phyloP scores from a whole-genome alignment of 352 stramenopile species.

The Salisapilia sapeloensis region DNA sequence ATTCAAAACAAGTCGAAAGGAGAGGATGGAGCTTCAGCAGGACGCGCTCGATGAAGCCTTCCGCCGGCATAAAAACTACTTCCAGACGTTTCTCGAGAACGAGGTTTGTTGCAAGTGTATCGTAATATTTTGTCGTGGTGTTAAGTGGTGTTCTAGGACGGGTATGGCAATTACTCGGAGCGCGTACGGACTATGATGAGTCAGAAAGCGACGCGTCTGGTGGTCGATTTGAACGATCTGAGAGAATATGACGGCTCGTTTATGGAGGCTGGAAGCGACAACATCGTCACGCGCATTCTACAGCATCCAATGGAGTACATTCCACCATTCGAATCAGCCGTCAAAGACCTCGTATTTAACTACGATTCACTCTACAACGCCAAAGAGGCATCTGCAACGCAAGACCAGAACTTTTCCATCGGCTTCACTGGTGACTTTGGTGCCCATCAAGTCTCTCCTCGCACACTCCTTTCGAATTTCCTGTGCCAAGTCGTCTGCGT shows the following conservation, averaged over 20 bases:
- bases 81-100: slow-evolving; percentile 63
- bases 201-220: slow-evolving; percentile 46
- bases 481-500: slow-evolving; percentile 95
- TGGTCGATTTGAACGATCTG: slow-evolving; percentile 84
- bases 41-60: slow-evolving; percentile 74
- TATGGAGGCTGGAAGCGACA: slow-evolving; percentile 40
- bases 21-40: slow-evolving; percentile 62
- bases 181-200: slow-evolving; percentile 74
- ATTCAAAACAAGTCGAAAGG: neutral
- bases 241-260: slow-evolving; percentile 81
- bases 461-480: slow-evolving; percentile 80
- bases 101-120: slow-evolving; percentile 50
- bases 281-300: slow-evolving; percentile 62
- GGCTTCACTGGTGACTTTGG: slow-evolving; percentile 90
- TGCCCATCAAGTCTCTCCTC: slow-evolving; percentile 85
- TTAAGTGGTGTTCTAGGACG: slow-evolving; percentile 13
- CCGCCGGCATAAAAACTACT: slow-evolving; percentile 80
- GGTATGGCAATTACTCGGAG: slow-evolving; percentile 60
- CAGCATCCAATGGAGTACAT: slow-evolving; percentile 73
- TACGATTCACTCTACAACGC: slow-evolving; percentile 61
- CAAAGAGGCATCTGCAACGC: slow-evolving; percentile 48
- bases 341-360: slow-evolving; percentile 72
- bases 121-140: too few relatives aligned
- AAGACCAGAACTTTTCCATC: slow-evolving; percentile 76
- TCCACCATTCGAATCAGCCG: slow-evolving; percentile 63